A percentile compares a stretch with the other conserved stretches of the same genome.
These are phyloP conservation scores for Immersiporthe knoxdaviesiana DNA, from an alignment of 2,329 filamentous ascomycete genomes.

Conservation along the genomic window DNA sequence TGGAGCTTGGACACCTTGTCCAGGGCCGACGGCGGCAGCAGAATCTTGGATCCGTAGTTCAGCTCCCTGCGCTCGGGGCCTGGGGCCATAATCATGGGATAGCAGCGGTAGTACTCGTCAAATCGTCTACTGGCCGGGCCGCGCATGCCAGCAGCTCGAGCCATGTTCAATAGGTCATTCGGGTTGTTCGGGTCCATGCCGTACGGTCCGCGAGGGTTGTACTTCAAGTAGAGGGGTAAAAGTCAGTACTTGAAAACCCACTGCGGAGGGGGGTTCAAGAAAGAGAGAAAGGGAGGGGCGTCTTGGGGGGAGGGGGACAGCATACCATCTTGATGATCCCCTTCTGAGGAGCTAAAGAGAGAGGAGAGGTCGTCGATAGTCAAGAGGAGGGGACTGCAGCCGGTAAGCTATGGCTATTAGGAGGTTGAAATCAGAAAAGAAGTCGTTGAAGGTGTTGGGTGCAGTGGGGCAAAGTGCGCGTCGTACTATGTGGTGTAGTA, in stretches of 20 bases:
- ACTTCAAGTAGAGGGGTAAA: conserved; percentile 34
- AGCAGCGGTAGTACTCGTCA: conserved; percentile 98
- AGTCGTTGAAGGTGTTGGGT: neutral
- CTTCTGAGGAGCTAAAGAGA: neutral
- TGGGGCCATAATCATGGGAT: conserved; percentile 91
- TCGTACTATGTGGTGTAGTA: neutral
- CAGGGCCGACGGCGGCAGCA: conserved; percentile 92
- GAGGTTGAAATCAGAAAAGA: neutral
- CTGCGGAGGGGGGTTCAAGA: neutral
- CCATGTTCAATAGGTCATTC: conserved; percentile 54
- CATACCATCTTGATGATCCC: conserved; percentile 32
- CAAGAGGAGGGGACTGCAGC: neutral
- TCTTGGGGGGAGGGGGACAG: conserved; percentile 1
- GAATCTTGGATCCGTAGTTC: conserved; percentile 97
- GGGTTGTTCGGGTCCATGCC: conserved; percentile 52
- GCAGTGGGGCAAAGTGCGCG: neutral
- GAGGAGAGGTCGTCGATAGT: neutral
- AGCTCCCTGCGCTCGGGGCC: conserved; percentile 85
- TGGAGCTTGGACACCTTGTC: conserved; percentile 96
- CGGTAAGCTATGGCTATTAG: neutral
- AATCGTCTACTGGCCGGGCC: conserved; percentile 72
- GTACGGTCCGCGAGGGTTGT: conserved; percentile 41
- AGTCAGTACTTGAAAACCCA: conserved; percentile 11
- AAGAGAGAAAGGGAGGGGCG: neutral
- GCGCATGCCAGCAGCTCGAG: conserved; percentile 47